phyloP scores from a whole-genome alignment of 768 basidiomycete species.

The Lactarius hengduanensis region DNA sequence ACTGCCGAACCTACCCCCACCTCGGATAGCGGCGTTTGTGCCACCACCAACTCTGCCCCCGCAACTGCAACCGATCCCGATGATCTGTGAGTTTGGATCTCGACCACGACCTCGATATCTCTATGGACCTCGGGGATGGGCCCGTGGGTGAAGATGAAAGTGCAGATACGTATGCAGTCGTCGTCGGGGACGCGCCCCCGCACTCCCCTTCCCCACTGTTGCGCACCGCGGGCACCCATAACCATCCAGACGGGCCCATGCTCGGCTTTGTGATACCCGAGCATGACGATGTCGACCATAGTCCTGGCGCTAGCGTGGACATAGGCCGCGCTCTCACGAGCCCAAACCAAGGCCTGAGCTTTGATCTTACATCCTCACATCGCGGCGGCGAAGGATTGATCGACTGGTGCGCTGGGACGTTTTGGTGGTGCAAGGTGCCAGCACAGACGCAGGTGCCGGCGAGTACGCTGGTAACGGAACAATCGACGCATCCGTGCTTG shows the following conservation, averaged over 20 bases:
- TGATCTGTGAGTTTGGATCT: no score
- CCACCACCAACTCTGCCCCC: not conserved
- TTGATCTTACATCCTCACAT: no score
- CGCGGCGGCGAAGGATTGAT: not conserved
- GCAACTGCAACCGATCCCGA: no score
- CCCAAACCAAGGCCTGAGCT: not conserved
- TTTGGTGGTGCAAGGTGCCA: not conserved
- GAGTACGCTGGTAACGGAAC: constrained; percentile 23
- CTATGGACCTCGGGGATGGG: no score
- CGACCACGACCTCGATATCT: no score
- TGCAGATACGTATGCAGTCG: no score
- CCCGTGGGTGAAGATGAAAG: no score
- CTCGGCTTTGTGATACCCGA: constrained; percentile 15
- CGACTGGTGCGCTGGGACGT: constrained; percentile 1
- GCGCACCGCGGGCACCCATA: not conserved
- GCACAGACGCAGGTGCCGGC: not conserved
- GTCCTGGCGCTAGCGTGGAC: not conserved
- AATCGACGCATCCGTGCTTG: constrained; percentile 26
- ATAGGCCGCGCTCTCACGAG: not conserved
- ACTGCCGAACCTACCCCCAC: not conserved
- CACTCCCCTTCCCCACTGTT: not conserved
- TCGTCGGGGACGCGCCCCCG: not conserved
- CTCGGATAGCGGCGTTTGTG: not conserved
- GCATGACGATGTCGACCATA: not conserved
- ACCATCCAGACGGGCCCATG: constrained; percentile 15